Evolutionary conservation across 179 eudicot species (phyloP), one percentile per base, ranked within the genome.

Genomic region (Sideroxylon spinosum): DNA sequence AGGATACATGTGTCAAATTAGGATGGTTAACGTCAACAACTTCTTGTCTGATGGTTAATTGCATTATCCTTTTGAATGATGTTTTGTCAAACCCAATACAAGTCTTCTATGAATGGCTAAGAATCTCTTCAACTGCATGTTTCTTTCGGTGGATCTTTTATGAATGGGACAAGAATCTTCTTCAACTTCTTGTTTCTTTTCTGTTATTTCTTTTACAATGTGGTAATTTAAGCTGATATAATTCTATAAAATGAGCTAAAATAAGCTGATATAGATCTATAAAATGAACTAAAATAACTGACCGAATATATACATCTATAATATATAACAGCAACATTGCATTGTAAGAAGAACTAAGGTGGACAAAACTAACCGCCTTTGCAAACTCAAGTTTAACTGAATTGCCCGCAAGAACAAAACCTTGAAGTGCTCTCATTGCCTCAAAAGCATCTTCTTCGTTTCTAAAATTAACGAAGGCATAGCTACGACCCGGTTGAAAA

Each of bases 361-460:
- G 61, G 77, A 73, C 88, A 86, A 76, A 77, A 92, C 97, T 92
- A 89, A 92, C 97, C 97, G 91, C 88, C 94, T 90, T 92, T 59
- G 97, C 85, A 90, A 90, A 92, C 89, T 92, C 91, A 88, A 92
- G 86, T 84, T 73, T 92, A 85, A 92, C 87, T 59, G 89, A 84
- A 78, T 88, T 85, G 71, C 91, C 97, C 29, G 84, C 87, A 77
- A 92, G 44, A 68, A 28, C 76, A 86, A 83, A 87, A 59, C 94
- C 97, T 82, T 92, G 91, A 76, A 92, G 97, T 64, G 87, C 86
- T 59, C 82, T 76, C 70, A 88, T 67, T 16, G 97, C 97, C 6
- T 81, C 90, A 76, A 86, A 84, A 0, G 97, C 94, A 46, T 87
- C 97, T 29, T 88, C 91, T 3, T 89, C 94, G 59, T 82, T 77